Conservation (phyloP, 169 alveolate genomes). For the Neospora caninum region DNA sequence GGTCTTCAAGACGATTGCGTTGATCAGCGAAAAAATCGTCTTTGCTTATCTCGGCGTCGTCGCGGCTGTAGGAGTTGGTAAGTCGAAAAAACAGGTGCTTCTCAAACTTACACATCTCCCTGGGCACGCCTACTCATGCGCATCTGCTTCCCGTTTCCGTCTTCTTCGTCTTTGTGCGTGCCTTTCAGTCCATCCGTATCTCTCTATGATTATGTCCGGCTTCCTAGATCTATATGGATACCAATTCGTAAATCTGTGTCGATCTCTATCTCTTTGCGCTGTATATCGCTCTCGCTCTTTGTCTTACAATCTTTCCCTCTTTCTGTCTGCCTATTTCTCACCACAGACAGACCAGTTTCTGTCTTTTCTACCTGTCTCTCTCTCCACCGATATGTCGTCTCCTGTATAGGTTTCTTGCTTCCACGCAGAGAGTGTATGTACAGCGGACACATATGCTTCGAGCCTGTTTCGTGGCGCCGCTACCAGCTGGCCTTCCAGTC, state of each 20-base stretch:
- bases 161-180: too few species aligned
- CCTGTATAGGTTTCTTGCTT: too few species aligned
- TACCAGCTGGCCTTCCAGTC: too few species aligned
- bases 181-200: background rate
- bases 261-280: too few species aligned
- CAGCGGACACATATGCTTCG: too few species aligned
- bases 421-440: too few species aligned
- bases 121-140: background rate
- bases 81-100: background rate
- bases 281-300: background rate
- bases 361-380: too few species aligned
- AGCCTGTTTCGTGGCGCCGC: too few species aligned
- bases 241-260: too few species aligned
- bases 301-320: background rate
- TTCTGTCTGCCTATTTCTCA: background rate
- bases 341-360: too few species aligned
- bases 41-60: conserved; percentile 50
- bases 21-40: conserved; percentile 16
- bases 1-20: conserved; percentile 44
- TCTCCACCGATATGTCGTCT: too few species aligned
- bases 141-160: background rate
- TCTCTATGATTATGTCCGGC: background rate
- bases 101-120: background rate
- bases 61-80: conserved; percentile 45
- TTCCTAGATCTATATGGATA: background rate